Conservation (phyloP, 163 green algal species). For the Scenedesmus sp. region DNA sequence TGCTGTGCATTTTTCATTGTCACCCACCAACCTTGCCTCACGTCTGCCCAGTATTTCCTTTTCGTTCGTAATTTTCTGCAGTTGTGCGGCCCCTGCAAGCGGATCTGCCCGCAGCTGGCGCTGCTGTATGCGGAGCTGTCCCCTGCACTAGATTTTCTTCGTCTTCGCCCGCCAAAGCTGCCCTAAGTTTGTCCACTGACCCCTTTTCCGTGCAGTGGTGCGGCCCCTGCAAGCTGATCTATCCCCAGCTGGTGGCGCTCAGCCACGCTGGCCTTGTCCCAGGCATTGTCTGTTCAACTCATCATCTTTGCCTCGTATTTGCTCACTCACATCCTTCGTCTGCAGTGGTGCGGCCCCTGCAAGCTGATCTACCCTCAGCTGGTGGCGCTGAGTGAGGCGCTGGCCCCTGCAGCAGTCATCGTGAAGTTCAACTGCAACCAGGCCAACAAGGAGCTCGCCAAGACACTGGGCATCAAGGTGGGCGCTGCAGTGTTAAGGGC, state of each 20-base stretch:
- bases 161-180: too few species aligned
- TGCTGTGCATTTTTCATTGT: too few species aligned
- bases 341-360: conserved; percentile 76
- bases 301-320: background rate
- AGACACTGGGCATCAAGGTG: conserved; percentile 58
- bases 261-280: too few species aligned
- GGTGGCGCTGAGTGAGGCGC: conserved; percentile 63
- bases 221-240: conserved; percentile 88
- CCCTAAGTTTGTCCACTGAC: background rate
- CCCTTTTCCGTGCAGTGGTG: conserved; percentile 48
- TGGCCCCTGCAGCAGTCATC: conserved; percentile 39
- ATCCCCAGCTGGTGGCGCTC: background rate
- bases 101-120: too few species aligned
- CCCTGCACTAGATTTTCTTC: too few species aligned
- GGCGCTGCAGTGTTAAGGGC: too few species aligned
- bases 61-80: too few species aligned
- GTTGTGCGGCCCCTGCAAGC: too few species aligned
- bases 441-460: conserved; percentile 83
- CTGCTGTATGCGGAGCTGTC: too few species aligned
- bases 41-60: too few species aligned
- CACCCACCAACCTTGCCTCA: too few species aligned
- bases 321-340: background rate
- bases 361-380: conserved; percentile 85
- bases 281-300: too few species aligned
- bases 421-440: conserved; percentile 86